Evolutionary conservation across 257 asterid species (phyloP).

Genomic region (Nicotiana attenuata): DNA sequence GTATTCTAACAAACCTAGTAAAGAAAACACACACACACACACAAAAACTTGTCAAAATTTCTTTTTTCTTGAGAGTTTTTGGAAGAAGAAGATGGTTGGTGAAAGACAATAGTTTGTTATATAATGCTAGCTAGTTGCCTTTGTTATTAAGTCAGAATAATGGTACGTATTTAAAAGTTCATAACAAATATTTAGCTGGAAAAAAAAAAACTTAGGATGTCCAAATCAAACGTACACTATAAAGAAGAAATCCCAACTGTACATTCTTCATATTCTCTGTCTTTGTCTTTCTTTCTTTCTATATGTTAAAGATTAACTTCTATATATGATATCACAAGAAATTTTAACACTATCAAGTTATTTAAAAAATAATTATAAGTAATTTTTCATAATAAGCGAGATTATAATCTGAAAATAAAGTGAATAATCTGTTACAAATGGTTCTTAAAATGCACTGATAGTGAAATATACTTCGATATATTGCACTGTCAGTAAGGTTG

Average conservation of each 20-base stretch:
- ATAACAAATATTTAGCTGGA: neutral
- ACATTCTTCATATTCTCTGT: neutral
- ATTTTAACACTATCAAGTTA: too few relatives aligned
- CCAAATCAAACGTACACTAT: neutral
- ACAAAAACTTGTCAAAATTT: neutral
- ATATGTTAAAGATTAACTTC: neutral
- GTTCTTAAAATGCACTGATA: neutral
- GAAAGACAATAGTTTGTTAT: constrained; percentile 10
- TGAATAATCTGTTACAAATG: neutral
- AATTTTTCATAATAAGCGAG: too few relatives aligned
- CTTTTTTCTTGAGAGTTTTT: neutral
- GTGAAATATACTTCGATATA: too few relatives aligned
- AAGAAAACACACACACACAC: neutral
- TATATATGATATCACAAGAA: too few relatives aligned
- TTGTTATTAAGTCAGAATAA: constrained; percentile 6
- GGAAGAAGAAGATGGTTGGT: constrained; percentile 7
- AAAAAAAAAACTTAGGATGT: neutral
- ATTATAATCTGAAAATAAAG: neutral
- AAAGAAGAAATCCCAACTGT: neutral
- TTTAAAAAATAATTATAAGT: too few relatives aligned
- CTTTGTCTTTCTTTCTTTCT: neutral
- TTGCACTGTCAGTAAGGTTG: too few relatives aligned
- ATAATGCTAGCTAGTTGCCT: neutral
- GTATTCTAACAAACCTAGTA: neutral
- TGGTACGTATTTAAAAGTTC: neutral